A percentile compares a stretch with the other conserved stretches of the same genome.
Evolutionary conservation across 2,329 filamentous ascomycete genomes (phyloP).

Genomic region (Neoarthrinium moseri): DNA sequence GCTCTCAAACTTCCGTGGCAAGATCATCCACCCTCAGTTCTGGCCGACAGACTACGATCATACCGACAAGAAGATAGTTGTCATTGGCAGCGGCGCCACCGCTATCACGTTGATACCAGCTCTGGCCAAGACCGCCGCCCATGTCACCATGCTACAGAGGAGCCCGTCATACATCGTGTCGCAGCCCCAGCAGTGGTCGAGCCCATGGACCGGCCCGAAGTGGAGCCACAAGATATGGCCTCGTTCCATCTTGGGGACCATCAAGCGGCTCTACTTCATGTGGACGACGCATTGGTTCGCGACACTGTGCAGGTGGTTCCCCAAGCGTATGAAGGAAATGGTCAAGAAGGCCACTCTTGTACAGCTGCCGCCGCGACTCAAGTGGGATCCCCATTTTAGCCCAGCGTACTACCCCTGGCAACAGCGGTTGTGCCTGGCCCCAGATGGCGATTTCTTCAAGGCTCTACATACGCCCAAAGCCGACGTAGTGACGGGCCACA

Average conservation of each 20-base stretch:
- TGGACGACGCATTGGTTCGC: conserved; percentile 46
- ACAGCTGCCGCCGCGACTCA: conserved; percentile 53
- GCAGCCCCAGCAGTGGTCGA: conserved; percentile 11
- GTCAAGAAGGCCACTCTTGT: conserved; percentile 42
- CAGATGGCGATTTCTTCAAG: conserved; percentile 56
- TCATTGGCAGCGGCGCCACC: conserved; percentile 77
- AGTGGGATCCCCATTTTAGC: conserved; percentile 62
- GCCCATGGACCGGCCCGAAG: too few relatives aligned
- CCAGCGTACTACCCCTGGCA: conserved; percentile 68
- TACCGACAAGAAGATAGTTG: conserved; percentile 63
- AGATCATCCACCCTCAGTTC: conserved; percentile 65
- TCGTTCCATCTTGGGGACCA: conserved; percentile 22
- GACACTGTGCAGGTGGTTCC: conserved; percentile 52
- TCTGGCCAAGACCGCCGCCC: conserved; percentile 60
- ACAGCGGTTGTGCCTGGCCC: conserved; percentile 71
- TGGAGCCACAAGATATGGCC: conserved; percentile 8
- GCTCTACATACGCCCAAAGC: conserved; percentile 43
- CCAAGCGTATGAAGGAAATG: conserved; percentile 44
- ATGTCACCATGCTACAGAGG: conserved; percentile 77
- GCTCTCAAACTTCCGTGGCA: conserved; percentile 58
- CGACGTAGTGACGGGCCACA: conserved; percentile 49
- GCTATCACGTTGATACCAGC: conserved; percentile 74
- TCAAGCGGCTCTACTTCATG: conserved; percentile 50
- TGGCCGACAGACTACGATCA: conserved; percentile 71
- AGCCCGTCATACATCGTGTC: conserved; percentile 66